Percentiles rank a stretch among this genome's conserved stretches.
phyloP scores from a whole-genome alignment of 805 yeast species.

The Candida koratica region DNA sequence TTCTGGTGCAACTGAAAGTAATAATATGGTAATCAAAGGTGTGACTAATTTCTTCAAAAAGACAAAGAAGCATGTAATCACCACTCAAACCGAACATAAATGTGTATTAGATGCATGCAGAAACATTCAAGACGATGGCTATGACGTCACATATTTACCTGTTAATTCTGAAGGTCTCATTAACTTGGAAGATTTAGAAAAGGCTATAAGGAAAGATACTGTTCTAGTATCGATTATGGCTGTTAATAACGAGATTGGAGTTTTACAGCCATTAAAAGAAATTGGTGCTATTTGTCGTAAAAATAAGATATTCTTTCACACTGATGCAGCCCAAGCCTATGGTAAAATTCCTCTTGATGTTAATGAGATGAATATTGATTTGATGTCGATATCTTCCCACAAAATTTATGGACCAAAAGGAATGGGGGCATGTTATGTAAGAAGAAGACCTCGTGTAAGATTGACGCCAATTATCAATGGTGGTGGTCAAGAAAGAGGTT shows the following conservation, averaged over 20 bases:
- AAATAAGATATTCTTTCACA: slow-evolving; percentile 91
- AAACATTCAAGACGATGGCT: slow-evolving; percentile 93
- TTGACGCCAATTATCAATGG: slow-evolving; percentile 92
- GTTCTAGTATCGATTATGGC: slow-evolving; percentile 91
- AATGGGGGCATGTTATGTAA: slow-evolving; percentile 88
- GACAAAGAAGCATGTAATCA: slow-evolving; percentile 89
- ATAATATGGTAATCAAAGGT: slow-evolving; percentile 93
- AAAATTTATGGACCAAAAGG: slow-evolving; percentile 98
- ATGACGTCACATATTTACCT: slow-evolving; percentile 89
- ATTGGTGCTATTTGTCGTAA: slow-evolving; percentile 84
- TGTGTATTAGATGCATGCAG: slow-evolving; percentile 98
- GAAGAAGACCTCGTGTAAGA: slow-evolving; percentile 98
- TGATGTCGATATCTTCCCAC: slow-evolving; percentile 91
- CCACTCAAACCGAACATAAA: slow-evolving; percentile 96
- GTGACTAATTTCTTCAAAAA: slow-evolving; percentile 89
- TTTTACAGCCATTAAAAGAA: slow-evolving; percentile 91
- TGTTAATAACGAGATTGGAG: slow-evolving; percentile 97
- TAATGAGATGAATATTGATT: slow-evolving; percentile 86
- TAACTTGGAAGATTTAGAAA: slow-evolving; percentile 70
- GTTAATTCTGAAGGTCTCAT: slow-evolving; percentile 80
- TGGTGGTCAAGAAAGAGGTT: slow-evolving; percentile 98
- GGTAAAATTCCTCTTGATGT: slow-evolving; percentile 94
- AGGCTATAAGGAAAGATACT: slow-evolving; percentile 86
- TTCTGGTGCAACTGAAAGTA: slow-evolving; percentile 96
- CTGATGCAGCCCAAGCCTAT: slow-evolving; percentile 96